Base-by-base conservation (phyloP, 768 basidiomycete species). In the Collybia sordida region DNA sequence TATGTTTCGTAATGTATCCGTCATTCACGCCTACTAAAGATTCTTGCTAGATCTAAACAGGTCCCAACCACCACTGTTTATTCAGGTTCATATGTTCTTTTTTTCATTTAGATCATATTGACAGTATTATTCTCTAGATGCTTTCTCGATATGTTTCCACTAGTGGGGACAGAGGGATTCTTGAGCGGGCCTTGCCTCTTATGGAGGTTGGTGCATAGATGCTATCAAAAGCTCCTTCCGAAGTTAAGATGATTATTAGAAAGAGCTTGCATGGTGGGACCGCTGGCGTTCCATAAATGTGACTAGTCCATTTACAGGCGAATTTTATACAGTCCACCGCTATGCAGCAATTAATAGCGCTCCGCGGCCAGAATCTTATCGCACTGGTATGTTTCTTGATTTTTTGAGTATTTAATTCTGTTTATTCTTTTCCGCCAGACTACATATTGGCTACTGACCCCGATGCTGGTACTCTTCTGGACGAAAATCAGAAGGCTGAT, bases 31-130 rank as follows among this genome's bases (percentile, higher is more conserved):
- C 34, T 6, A 36, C 17, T 37, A 25, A 39, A 41, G 34, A 53
- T 21, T 28, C 37, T n/a, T 36, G 45, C 22, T 31, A 89, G 87
- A 96, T 67, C 66, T 96, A 55, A 79, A 95, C 59, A 82, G 95
- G 50, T 95, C 92, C 15, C 93, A 96, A 60, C 93, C 93, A 12
- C 94, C 94, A 3, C 62, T 96, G 24, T 96, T 96, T 70, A 82
- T 88, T 47, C 85, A 85, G 59, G 89, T 88, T 51, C 47, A 77
- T 61, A 3, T 12, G 25, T 37, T 14, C 42, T 4, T 6, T 5
- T 18, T 3, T 27, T 24, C 36, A 36, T 8, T 41, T 11, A 21
- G 17, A 25, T 22, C 15, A 22, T 15, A 31, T 17, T 25, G 47
- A 42, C n/a, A n/a, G 44, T 28, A 15, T 14, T 4, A 27, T 23